Conservation (phyloP, 495 filamentous ascomycete genomes). For the Peziza echinospora region DNA sequence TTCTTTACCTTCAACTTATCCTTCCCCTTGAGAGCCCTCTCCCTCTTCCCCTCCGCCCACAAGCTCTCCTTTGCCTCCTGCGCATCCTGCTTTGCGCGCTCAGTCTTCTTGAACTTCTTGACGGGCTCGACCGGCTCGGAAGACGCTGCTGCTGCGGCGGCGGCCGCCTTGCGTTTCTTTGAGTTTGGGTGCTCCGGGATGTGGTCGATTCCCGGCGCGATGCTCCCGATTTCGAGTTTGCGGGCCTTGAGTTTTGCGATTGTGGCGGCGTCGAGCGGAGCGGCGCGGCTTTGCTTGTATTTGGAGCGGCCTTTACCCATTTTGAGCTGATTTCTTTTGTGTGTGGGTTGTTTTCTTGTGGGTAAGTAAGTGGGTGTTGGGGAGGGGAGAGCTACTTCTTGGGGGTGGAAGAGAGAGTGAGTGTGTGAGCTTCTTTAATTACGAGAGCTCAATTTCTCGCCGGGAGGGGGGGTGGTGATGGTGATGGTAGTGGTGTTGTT, state of each 20-base stretch:
- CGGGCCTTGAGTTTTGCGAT: constrained; percentile 48
- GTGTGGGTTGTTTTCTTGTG: no score
- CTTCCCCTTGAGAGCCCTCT: constrained; percentile 22
- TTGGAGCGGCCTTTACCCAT: constrained; percentile 87
- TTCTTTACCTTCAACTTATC: constrained; percentile 22
- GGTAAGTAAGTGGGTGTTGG: no score
- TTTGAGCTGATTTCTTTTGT: constrained; percentile 18
- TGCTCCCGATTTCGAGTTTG: constrained; percentile 39
- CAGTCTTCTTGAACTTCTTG: constrained; percentile 17
- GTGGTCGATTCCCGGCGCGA: constrained; percentile 24
- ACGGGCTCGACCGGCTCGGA: constrained; percentile 27
- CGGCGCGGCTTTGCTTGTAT: constrained; percentile 82
- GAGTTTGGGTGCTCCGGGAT: constrained; percentile 25
- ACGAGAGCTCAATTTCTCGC: no score
- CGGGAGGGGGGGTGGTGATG: no score
- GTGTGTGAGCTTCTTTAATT: no score
- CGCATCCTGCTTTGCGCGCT: constrained; percentile 22
- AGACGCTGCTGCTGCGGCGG: constrained; percentile 26
- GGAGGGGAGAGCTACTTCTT: no score
- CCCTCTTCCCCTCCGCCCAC: constrained; percentile 23
- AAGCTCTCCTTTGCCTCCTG: constrained; percentile 21
- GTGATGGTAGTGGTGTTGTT: no score
- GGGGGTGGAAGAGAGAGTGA: no score
- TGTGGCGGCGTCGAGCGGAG: constrained; percentile 57
- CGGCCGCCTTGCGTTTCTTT: constrained; percentile 44